Evolutionary conservation across 1,284 basidiomycete genomes (phyloP).

Genomic region (Boletus semigastroideus): DNA sequence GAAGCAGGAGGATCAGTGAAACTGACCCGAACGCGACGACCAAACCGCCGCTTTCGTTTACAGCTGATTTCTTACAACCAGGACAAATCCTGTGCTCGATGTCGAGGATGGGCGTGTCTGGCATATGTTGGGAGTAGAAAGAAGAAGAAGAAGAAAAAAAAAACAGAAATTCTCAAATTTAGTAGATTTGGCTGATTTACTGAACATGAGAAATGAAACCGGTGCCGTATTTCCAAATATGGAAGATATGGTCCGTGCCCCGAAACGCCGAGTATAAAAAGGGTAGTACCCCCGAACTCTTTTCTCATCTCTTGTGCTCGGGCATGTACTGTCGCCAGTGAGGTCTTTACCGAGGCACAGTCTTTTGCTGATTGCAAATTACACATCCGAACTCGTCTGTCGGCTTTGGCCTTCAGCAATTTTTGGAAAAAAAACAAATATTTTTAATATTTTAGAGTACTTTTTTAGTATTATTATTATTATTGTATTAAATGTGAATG

Average conservation of each 20-base stretch:
- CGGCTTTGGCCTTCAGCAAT: slow-evolving; percentile 77
- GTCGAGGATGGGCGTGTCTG: slow-evolving; percentile 14
- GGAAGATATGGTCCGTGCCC: slow-evolving; percentile 5
- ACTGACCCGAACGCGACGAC: slow-evolving; percentile 90
- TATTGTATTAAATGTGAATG: no score
- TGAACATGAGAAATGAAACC: background rate
- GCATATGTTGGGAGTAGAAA: background rate
- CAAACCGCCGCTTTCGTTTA: slow-evolving; percentile 81
- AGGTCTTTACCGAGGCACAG: slow-evolving; percentile 89
- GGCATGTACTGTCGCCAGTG: slow-evolving; percentile 90
- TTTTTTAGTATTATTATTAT: background rate
- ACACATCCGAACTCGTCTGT: slow-evolving; percentile 82
- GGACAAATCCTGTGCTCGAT: slow-evolving; percentile 74
- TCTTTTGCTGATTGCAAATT: slow-evolving; percentile 95
- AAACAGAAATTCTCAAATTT: background rate
- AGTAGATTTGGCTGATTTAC: background rate
- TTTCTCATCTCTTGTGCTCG: slow-evolving; percentile 82
- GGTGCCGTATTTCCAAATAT: background rate
- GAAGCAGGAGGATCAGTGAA: background rate
- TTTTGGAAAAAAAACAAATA: slow-evolving; percentile 50
- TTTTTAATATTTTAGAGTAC: no score
- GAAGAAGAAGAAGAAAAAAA: background rate
- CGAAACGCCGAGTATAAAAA: background rate
- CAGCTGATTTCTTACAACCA: slow-evolving; percentile 81
- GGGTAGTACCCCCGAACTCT: background rate